Evolutionary conservation across 768 basidiomycete species (phyloP), one percentile per base, ranked within the genome.

Genomic region (Scleroderma bovista): DNA sequence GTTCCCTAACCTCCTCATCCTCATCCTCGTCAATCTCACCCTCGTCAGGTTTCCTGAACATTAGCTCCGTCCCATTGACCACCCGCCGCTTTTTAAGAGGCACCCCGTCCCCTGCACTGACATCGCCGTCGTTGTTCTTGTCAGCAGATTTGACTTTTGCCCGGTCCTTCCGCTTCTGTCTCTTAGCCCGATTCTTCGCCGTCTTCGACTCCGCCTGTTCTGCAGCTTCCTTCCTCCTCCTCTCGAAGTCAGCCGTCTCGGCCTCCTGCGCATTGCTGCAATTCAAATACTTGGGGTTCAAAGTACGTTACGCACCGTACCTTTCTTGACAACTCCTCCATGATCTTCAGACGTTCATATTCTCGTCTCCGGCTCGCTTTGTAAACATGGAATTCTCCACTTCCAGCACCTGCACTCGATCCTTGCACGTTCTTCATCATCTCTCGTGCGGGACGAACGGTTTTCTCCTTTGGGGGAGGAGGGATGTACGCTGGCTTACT

Each of bases 351-450:
- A 50, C 96, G 74, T 69, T 99, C 96, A 60, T 97, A 98, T 72
- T 99, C 96, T 60, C 95, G 77, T 62, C 95, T 77, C 54, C 96
- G 73, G 56, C 86, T 84, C 16, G 95, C 94, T 64, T 98, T 98
- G 74, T 98, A 99, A 0, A 99, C 96, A 64, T 99, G 96, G 63
- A 98, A 97, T 68, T 95, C 94, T 38, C 95, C 95, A 50, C 89
- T 92, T 45, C 96, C 96, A 16, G 96, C 96, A 40, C 95, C 96
- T 7, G 96, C 93, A 67, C 90, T 92, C 15, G 91, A 94, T 1
- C 96, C 96, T 68, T 97, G 94, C 7, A 99, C 95, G 59, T 98
- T 98, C 78, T 96, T 97, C 90, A 99, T 97, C 90, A 93, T 93
- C 66, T 93, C 96, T 44, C 90, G 76, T 9, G 94, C 76, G 1